These are phyloP conservation scores for Penicillium brasilianum DNA, from an alignment of 2,329 filamentous ascomycete species.

Conservation along the genomic window DNA sequence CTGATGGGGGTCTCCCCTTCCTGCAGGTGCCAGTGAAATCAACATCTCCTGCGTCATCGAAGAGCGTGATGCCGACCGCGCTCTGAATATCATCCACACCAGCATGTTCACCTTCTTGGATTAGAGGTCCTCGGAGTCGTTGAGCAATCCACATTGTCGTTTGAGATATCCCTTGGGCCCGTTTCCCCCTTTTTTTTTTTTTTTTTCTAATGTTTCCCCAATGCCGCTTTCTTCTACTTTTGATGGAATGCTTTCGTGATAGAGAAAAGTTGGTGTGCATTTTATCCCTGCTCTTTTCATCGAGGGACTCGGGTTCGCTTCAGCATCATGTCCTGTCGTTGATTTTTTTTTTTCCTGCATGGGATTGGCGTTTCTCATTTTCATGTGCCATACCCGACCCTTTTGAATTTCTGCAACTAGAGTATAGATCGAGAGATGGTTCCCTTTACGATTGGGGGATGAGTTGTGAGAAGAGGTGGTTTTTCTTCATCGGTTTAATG, in stretches of 20 bases:
- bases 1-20: conserved; percentile 23
- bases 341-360: conserved; percentile 24
- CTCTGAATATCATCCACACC: conserved; percentile 95
- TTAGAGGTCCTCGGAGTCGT: conserved; percentile 42
- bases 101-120: conserved; percentile 96
- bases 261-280: conserved; percentile 30
- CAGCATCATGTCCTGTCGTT: conserved; percentile 18
- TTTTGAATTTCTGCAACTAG: background rate
- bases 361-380: conserved; percentile 26
- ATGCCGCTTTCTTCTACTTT: conserved; percentile 9
- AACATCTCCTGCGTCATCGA: conserved; percentile 99
- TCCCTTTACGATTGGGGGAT: background rate
- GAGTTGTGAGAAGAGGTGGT: background rate
- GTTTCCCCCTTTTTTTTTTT: too few species aligned
- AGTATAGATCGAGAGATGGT: conserved; percentile 15
- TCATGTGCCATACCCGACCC: background rate
- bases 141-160: conserved; percentile 21
- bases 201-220: background rate
- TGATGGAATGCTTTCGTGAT: conserved; percentile 13
- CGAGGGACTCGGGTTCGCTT: conserved; percentile 7
- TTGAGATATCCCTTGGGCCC: conserved; percentile 34
- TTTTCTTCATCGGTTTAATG: conserved; percentile 5
- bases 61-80: conserved; percentile 84
- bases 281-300: conserved; percentile 4
- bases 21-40: conserved; percentile 89